Base-by-base conservation (phyloP, 139 green algal genomes). In the Tetraselmis striata region DNA sequence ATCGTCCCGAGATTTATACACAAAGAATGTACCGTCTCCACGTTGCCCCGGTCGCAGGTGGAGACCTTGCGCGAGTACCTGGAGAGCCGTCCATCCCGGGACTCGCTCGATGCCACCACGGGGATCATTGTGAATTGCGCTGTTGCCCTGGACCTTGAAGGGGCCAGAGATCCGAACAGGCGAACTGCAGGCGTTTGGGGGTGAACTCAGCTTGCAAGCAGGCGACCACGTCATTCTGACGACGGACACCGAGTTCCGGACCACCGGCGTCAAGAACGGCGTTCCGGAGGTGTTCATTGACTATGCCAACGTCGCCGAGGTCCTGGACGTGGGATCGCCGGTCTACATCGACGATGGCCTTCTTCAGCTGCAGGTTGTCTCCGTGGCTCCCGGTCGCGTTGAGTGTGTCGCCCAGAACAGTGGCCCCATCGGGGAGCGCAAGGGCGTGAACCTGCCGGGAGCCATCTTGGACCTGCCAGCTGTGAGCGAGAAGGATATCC, bases 381-480 rank as follows among this genome's bases (percentile, higher is more conserved):
- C n/a, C 27, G 27, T 76, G 5, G 27, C 2, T 2, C 2, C 29
- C 24, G 79, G 28, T 26, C 79, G 45, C 18, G 76, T 84, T 26
- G 75, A 76, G 32, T 80, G 59, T 23, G 22, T 28, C 18, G 76
- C 32, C 2, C 2, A 58, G 26, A 84, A 84, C 32, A 28, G 29
- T n/a, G 59, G 5, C 2, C 5, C 18, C 58, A 30, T 84, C 2
- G 28, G 59, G 5, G 67, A 79, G 22, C 27, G 29, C 31, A 85
- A 85, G 82, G 77, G 77, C 30, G 59, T 85, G 26, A 84, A 84
- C 76, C 75, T 84, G 67, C 80, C 80, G 24, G 80, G 67, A 2
- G 31, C 67, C 2, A 79, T 58, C 2, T 1, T 84, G 18, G 59
- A 78, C 28, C 80, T 84, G 2, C 82, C 82, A 5, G 82, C 59